Evolutionary conservation across 495 filamentous ascomycete genomes (phyloP), one percentile per base, ranked within the genome.

Genomic region (Lophiostoma macrostomum): DNA sequence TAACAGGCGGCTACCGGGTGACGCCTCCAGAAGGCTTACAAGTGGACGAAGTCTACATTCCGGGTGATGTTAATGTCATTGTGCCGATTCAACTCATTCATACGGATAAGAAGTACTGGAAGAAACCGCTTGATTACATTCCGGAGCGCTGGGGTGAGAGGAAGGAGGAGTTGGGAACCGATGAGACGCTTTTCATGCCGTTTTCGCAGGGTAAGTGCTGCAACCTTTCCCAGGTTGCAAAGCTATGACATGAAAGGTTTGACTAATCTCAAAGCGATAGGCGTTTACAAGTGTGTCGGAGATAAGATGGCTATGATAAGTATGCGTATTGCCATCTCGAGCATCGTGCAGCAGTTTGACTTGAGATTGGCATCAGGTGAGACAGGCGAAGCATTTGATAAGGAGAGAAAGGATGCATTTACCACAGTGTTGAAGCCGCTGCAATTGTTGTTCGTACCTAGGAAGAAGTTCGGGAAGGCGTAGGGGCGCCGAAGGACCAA

Each of bases 111-210:
- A 5, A 61, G 39, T 58, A 29, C 20, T 58, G 54, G 54, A 16
- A 44, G 37, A 16, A 58, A 36, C 23, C 74, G 0, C 32, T 67
- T 5, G 66, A 73, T 1, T 83, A 77, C 52, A 63, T 81, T 32
- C 81, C 80, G 0, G 79, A 82, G 58, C 71, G 82, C 20, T 84
- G 79, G 77, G 71, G 63, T 43, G 63, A 64, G 2, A 57, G 56
- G 35, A 67, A 66, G 0, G 30, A 27, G 23, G 75, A 80, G 20
- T 63, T 80, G 37, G 65, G 76, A 25, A 67, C 60, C 2, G 64
- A 79, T 37, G 72, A 67, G 48, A 58, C 57, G 3, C 78, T 74
- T 1, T 83, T 77, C 42, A 57, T 67, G 1, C 81, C 81, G 0
- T 84, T 83, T 56, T 69, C 67, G 3, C 14, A 60, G 12, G 70